Base-by-base conservation (phyloP, 2,329 filamentous ascomycete genomes). In the Thelonectria rubi region DNA sequence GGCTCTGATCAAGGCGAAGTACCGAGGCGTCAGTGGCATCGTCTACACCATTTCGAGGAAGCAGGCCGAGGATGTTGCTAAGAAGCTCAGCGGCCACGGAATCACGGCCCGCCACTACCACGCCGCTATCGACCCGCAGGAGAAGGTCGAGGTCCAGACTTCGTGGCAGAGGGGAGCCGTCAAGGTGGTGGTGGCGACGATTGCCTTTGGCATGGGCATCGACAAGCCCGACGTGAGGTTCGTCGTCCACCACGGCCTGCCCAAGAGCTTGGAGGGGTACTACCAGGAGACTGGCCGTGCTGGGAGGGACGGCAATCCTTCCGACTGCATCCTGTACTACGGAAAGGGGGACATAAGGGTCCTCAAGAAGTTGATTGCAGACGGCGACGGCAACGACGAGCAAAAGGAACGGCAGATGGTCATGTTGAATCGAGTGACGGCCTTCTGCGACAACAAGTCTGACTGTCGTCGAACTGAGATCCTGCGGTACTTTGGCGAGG, bases 181-280 rank as follows among this genome's bases (percentile, higher is more conserved):
- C 71, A 91, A 97, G 68, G 91, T 99, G 34, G 96, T 99, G 45
- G 95, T 99, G 51, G 96, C 95, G 18, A 99, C 95, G 0, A 98
- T 99, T 75, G 95, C 95, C 21, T 99, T 99, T 74, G 95, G 95
- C 7, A 99, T 99, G 95, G 95, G 95, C n/a, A 99, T 99, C 67
- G 95, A 99, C 80, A 99, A 99, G 76, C 87, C 94, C 1, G 91
- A 99, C 74, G 95, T 99, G 49, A 91, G 95, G 26, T 99, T 97
- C 74, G 95, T 99, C 34, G 92, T 99, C 42, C 96, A 99, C 73
- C 90, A 97, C 71, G 91, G 89, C 45, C 83, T 99, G 6, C 95
- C 95, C 1, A 98, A 99, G 77, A 97, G 93, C 70, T 81, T 99
- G 55, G 95, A 99, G 78, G 95, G 95, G 1, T 99, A 99, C 76